Evolutionary conservation across 2,329 filamentous ascomycete species (phyloP).

Genomic region (Fusarium subtropicale): DNA sequence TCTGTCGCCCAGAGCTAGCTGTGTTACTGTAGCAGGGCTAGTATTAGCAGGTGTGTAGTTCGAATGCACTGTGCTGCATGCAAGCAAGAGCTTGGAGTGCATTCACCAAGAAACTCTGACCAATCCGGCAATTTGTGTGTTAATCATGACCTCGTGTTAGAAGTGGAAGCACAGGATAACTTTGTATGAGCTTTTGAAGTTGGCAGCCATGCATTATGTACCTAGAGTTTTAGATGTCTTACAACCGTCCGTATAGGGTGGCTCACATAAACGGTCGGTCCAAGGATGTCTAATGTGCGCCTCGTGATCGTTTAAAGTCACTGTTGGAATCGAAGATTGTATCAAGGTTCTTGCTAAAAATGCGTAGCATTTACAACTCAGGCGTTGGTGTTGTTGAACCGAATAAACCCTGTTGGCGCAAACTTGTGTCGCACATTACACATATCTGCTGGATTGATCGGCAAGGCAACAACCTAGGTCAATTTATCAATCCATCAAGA

Average conservation of each 20-base stretch:
- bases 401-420: slow-evolving; percentile 6
- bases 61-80: slow-evolving; percentile 4
- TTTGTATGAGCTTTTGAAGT: slow-evolving; percentile 1
- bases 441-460: slow-evolving; percentile 13
- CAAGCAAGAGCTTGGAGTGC: slow-evolving; percentile 35
- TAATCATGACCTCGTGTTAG: slow-evolving; percentile 11
- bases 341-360: not conserved
- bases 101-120: not conserved
- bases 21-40: not conserved
- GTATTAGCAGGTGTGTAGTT: not conserved
- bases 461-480: slow-evolving; percentile 17
- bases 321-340: not conserved
- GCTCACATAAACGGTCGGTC: not conserved
- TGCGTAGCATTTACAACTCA: not conserved
- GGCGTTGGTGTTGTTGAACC: slow-evolving; percentile 5
- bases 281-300: not conserved
- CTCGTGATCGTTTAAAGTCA: not conserved
- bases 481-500: not conserved
- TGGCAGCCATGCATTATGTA: slow-evolving; percentile 12
- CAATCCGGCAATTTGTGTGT: slow-evolving; percentile 6
- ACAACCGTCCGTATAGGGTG: not conserved
- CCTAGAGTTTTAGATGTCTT: slow-evolving; percentile 21
- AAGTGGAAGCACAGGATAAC: slow-evolving; percentile 20
- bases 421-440: slow-evolving; percentile 1
- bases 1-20: not conserved